Base-by-base conservation (phyloP, 2,329 filamentous ascomycete species). In the Pezizomycotina sp. region DNA sequence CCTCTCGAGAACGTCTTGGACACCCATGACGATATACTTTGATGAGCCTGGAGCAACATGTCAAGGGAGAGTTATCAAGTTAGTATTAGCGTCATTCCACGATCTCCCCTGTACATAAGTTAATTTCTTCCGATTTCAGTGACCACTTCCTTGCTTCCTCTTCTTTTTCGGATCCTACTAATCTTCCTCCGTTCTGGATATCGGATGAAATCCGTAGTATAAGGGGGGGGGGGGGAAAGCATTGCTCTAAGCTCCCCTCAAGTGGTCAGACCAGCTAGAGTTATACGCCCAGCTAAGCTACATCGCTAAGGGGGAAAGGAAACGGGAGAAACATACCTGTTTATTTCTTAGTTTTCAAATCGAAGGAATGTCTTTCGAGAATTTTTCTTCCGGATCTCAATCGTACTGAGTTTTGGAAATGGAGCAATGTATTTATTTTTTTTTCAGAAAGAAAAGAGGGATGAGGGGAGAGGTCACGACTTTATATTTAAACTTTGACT, bases 1-100 rank as follows among this genome's bases (percentile, higher is more conserved):
- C 59, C 72, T 64, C 55, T 56, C 64, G 45, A 77, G 66, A 56
- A 68, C 59, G 51, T 70, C 68, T 47, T 55, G 49, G 45, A 43
- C 57, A 59, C 62, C 61, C 62, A 64, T 64, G 27, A 34, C 50
- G 44, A 39, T 21, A 10, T 31, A 34, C 30, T 40, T 7, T 26
- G n/a, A 26, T 3, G 4, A 5, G 4, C 15, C 21, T 34, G 13
- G 7, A 13, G 7, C 6, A 14, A 28, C n/a, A 6, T 6, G 15
- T 6, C 8, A 8, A 14, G 13, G 15, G 15, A 8, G 24, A 12
- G 19, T n/a, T 34, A 14, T 36, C 31, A n/a, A n/a, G n/a, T n/a
- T n/a, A n/a, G n/a, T n/a, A n/a, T n/a, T n/a, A n/a, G n/a, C n/a
- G n/a, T n/a, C n/a, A n/a, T n/a, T n/a, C n/a, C n/a, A n/a, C n/a